Base-by-base conservation (phyloP, 805 yeast species). In the Babjeviella inositovora region DNA sequence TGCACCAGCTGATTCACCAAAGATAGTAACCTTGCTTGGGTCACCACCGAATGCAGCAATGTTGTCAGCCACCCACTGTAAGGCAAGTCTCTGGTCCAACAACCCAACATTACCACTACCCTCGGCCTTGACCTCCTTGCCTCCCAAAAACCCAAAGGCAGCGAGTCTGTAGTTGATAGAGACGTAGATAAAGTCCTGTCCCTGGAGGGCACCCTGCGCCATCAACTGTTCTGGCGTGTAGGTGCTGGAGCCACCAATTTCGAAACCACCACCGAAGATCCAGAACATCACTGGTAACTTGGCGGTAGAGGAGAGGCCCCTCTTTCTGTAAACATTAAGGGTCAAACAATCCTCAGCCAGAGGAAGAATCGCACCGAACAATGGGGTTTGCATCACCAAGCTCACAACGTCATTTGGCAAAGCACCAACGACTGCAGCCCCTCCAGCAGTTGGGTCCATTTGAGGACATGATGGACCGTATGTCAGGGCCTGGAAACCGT, bases 1-100 rank as follows among this genome's bases (percentile, higher is more conserved):
- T n/a, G 38, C 55, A 13, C 60, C 60, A 6, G 60, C 57, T 20
- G 44, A 33, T 29, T 47, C 48, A 6, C 60, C 59, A 31, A 45
- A 36, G n/a, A 53, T 32, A 2, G 56, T 49, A 10, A 53, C 40
- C 25, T 31, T 32, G 14, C 34, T 29, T 2, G 48, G 40, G 26
- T 53, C 38, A 13, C 60, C 59, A 8, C 57, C 57, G 31, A 53
- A 52, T 16, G 26, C 22, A 7, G 20, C 31, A 23, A 52, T 52
- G 30, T 52, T 40, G 18, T 39, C 36, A 18, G 37, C 28, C 10
- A 43, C 37, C 61, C 60, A 53, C 10, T 40, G 33, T 14, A 48
- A 30, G 3, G 53, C 58, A 11, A 25, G 21, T 9, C 47, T 32
- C 24, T 46, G 55, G 25, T 53, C 60, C 19, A 37, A 32, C 4